Conservation (phyloP, 2,329 filamentous ascomycete genomes). For the Scedosporium apiospermum region DNA sequence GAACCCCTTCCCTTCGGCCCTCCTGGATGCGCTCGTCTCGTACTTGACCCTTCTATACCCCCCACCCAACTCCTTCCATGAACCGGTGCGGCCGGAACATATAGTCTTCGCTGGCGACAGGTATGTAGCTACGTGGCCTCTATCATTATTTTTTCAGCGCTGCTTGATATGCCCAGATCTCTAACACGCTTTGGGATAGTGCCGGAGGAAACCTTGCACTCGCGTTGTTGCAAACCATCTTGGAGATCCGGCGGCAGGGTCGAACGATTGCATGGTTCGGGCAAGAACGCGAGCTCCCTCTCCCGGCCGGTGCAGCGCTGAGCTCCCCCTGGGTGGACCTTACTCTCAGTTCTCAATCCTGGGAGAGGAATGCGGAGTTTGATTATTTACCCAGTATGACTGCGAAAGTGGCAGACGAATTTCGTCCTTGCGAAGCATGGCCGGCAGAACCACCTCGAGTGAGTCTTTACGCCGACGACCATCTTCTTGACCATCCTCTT, state of each 20-base stretch:
- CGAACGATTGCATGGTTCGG: constrained; percentile 52
- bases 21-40: constrained; percentile 63
- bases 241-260: constrained; percentile 46
- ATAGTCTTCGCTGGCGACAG: constrained; percentile 67
- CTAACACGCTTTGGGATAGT: constrained; percentile 21
- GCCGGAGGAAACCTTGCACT: constrained; percentile 66
- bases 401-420: constrained; percentile 7
- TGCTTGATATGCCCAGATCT: neutral
- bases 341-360: constrained; percentile 38
- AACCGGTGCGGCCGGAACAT: constrained; percentile 51
- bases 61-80: constrained; percentile 56
- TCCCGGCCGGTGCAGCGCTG: constrained; percentile 56
- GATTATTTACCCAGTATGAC: constrained; percentile 34
- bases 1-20: constrained; percentile 61
- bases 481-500: constrained; percentile 54
- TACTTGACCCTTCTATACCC: constrained; percentile 69
- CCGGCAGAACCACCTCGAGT: constrained; percentile 43
- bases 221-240: constrained; percentile 56
- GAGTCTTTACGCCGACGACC: constrained; percentile 45
- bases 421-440: constrained; percentile 43
- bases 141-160: neutral
- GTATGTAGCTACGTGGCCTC: constrained; percentile 20
- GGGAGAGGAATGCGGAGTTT: constrained; percentile 18
- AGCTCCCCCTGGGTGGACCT: constrained; percentile 66
- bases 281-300: constrained; percentile 43